Evolutionary conservation across 495 filamentous ascomycete species (phyloP), one percentile per base, ranked within the genome.

Genomic region (Trichoderma reesei): DNA sequence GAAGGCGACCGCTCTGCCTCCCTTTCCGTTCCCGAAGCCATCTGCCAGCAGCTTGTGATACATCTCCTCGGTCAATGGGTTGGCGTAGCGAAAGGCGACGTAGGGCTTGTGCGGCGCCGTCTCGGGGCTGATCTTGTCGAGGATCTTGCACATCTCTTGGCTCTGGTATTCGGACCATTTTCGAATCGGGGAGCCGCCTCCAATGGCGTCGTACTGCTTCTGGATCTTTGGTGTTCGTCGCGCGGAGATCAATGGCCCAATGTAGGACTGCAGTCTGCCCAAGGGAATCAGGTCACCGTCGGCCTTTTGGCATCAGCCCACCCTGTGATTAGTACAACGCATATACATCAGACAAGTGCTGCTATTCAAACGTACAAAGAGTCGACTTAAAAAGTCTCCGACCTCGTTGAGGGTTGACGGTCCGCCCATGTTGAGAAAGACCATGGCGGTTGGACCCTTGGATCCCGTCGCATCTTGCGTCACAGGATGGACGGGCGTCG

Each of bases 341-440:
- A 64, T 13, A 20, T 2, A 64, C 16, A 20, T 2, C n/a, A 41
- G 33, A 59, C 14, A 51, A 60, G 39, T 18, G 37, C 38, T 36
- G 13, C 36, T 38, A 41, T 44, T 42, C 59, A 63, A 48, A 75
- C 82, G 65, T 82, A 92, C 95, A 76, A 99, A 99, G 70, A 99
- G 75, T 69, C 91, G 84, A 76, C 88, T 94, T n/a, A 99, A 81
- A 68, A 98, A 99, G 72, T 88, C 86, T 65, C 86, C 86, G 20
- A 99, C 95, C 79, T 98, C 91, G 64, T 87, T 80, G 11, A 86
- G 85, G 6, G 89, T 96, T 14, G 91, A 91, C 7, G 95, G 95
- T 10, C 95, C 95, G 63, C 95, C 95, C 95, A 99, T 99, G 77
- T 99, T 99, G 74, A 99, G 83, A 67, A 99, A 96, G 6, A 99